These are phyloP conservation scores for Colletotrichum graminicola DNA, from an alignment of 2,329 filamentous ascomycete genomes.

Conservation along the genomic window DNA sequence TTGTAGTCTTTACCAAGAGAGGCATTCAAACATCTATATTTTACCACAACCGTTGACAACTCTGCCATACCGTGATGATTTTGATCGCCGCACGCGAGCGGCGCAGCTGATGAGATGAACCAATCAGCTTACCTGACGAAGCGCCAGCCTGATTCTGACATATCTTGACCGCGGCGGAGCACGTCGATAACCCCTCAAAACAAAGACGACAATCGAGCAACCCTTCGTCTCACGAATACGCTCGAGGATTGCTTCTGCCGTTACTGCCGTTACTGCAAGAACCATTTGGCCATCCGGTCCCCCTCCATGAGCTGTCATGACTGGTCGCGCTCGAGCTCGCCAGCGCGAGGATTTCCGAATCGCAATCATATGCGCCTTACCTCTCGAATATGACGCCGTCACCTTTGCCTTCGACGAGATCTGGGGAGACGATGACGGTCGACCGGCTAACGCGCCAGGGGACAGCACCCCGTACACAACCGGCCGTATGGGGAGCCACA, in stretches of 20 bases:
- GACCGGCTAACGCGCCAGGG: constrained; percentile 44
- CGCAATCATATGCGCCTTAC: constrained; percentile 12
- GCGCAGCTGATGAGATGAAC: background rate
- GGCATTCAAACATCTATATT: background rate
- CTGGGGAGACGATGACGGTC: constrained; percentile 45
- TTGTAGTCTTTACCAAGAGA: background rate
- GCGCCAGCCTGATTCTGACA: background rate
- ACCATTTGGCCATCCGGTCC: background rate
- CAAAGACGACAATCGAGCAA: background rate
- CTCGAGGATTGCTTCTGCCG: background rate
- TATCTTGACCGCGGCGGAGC: background rate
- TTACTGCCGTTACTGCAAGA: background rate
- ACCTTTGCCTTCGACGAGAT: constrained; percentile 46
- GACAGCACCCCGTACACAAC: constrained; percentile 49
- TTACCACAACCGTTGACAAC: background rate
- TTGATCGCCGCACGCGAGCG: background rate
- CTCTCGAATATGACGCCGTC: constrained; percentile 34
- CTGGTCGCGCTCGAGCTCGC: background rate
- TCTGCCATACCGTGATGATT: background rate
- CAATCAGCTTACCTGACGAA: background rate
- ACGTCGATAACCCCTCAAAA: background rate
- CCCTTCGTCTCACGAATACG: background rate
- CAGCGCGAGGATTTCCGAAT: constrained; percentile 33
- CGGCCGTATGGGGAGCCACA: constrained; percentile 46
- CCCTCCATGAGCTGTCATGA: background rate